Percentiles rank a stretch among this genome's conserved stretches.
Conservation (phyloP, 129 eudicot genomes). For the Lonicera japonica region DNA sequence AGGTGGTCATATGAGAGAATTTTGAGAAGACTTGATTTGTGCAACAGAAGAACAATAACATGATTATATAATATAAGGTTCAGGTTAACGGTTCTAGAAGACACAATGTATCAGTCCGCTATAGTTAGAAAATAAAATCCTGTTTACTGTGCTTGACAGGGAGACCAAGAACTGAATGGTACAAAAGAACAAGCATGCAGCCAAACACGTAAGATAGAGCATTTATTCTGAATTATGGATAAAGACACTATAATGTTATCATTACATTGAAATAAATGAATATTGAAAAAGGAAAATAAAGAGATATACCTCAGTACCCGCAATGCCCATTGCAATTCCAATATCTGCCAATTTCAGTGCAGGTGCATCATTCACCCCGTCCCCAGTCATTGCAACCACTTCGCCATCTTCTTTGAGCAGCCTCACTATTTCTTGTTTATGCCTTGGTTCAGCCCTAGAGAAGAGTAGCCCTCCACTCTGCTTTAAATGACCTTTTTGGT, state of each 20-base stretch:
- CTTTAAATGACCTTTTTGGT: constrained; percentile 46
- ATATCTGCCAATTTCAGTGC: constrained; percentile 89
- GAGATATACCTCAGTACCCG: constrained; percentile 80
- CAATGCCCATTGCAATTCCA: constrained; percentile 93
- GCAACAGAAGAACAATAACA: no score
- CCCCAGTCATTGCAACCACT: constrained; percentile 96
- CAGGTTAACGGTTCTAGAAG: no score
- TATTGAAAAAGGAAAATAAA: neutral
- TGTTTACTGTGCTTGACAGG: no score
- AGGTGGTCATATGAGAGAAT: no score
- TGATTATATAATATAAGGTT: no score
- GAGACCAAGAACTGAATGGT: no score
- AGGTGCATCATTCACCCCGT: constrained; percentile 95
- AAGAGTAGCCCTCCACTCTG: constrained; percentile 80
- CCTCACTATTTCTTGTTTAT: constrained; percentile 89
- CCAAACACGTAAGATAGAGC: neutral
- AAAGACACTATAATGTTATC: neutral
- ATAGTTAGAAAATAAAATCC: no score
- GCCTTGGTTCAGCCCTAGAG: constrained; percentile 91
- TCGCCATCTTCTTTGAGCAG: constrained; percentile 81
- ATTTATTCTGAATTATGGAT: no score
- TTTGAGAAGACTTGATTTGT: no score
- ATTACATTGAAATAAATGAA: neutral
- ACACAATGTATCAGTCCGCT: no score
- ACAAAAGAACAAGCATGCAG: no score